A percentile compares a stretch with the other conserved stretches of the same genome.
Evolutionary conservation across 225 moss, liverwort and hornwort species (phyloP).

Genomic region (Sphagnum contortum): DNA sequence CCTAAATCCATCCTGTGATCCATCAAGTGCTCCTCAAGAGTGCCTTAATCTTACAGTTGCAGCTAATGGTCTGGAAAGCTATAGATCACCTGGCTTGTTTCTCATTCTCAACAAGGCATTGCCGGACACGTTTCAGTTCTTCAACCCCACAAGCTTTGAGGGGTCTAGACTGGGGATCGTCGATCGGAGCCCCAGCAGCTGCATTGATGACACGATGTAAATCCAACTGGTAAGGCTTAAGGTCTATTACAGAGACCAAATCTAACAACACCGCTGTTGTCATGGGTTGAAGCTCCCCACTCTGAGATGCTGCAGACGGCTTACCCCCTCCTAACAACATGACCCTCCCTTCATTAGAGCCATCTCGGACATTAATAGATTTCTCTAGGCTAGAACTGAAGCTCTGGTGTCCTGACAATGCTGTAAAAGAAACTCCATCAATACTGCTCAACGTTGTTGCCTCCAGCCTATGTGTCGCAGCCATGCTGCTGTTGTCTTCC

Average conservation of each 20-base stretch:
- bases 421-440: conserved; percentile 27
- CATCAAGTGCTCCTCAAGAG: no score
- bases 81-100: conserved; percentile 27
- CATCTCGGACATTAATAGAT: conserved; percentile 51
- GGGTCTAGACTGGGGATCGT: conserved; percentile 53
- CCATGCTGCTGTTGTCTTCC: conserved; percentile 18
- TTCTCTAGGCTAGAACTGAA: conserved; percentile 33
- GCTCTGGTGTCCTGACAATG: conserved; percentile 22
- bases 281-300: conserved; percentile 18
- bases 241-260: conserved; percentile 10
- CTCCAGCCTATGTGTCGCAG: conserved; percentile 44
- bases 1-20: conserved; percentile 5
- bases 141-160: conserved; percentile 51
- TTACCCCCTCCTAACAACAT: background rate
- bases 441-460: conserved; percentile 35
- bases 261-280: conserved; percentile 29
- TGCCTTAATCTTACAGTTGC: no score
- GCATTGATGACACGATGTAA: conserved; percentile 36
- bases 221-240: conserved; percentile 27
- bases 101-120: conserved; percentile 32
- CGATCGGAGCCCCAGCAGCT: conserved; percentile 15
- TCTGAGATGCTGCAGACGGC: conserved; percentile 6
- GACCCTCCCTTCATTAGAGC: conserved; percentile 20
- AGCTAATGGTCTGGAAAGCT: no score
- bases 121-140: conserved; percentile 64